phyloP scores from a whole-genome alignment of 345 rosid genomes.

The thale cress (Arabidopsis thaliana) region TAIR10.1 NC_003075.7:14185501-14186000 shows the following conservation, averaged over 20 bases:
- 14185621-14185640: conserved; percentile 26
- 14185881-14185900: not conserved
- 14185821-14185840: not conserved
- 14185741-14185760: not conserved
- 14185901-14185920: not conserved
- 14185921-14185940: not conserved
- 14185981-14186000: conserved; percentile 35
- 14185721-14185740: conserved; percentile 40
- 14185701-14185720: conserved; percentile 42
- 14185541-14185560: conserved; percentile 41
- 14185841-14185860: not conserved
- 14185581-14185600: conserved; percentile 1
- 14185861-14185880: not conserved
- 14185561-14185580: conserved; percentile 15
- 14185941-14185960: conserved; percentile 1
- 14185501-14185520: conserved; percentile 23
- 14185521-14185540: conserved; percentile 36
- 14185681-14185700: conserved; percentile 36
- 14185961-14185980: not conserved
- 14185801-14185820: not conserved
- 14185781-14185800: conserved; percentile 11
- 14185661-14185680: conserved; percentile 45
- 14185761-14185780: conserved; percentile 28
- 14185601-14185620: not conserved
- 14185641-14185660: conserved; percentile 31